phyloP scores from a whole-genome alignment of 352 stramenopile species.

The Aphanomyces astaci region DNA sequence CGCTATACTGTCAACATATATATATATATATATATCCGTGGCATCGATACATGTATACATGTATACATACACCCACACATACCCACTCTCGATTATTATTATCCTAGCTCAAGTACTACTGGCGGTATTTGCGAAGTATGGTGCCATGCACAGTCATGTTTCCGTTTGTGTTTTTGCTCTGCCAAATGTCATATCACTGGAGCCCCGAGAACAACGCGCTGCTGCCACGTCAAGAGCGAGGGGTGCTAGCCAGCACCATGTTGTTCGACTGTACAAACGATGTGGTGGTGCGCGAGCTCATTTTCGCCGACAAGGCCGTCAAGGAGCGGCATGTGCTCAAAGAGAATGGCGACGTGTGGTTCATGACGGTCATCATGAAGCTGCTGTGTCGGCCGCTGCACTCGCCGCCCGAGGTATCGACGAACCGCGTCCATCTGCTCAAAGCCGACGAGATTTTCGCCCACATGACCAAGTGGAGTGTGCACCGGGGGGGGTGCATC shows the following conservation, averaged over 20 bases:
- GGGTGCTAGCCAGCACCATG: conserved; percentile 60
- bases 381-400: conserved; percentile 73
- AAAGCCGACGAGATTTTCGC: conserved; percentile 85
- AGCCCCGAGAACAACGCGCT: conserved; percentile 69
- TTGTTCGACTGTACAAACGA: conserved; percentile 85
- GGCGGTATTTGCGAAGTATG: conserved; percentile 73
- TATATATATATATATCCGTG: no score
- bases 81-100: no score
- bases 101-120: conserved; percentile 79
- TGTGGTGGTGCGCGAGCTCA: conserved; percentile 73
- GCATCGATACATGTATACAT: no score
- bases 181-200: conserved; percentile 85
- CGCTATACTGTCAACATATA: no score
- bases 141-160: conserved; percentile 77
- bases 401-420: conserved; percentile 56
- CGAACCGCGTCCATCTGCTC: conserved; percentile 72
- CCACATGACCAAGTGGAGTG: conserved; percentile 78
- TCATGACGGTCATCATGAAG: conserved; percentile 77
- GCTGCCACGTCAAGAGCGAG: conserved; percentile 71
- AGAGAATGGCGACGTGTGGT: conserved; percentile 81
- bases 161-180: conserved; percentile 70
- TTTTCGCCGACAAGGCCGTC: conserved; percentile 82
- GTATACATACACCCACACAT: no score
- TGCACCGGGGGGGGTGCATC: conserved; percentile 75
- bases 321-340: conserved; percentile 76